These are phyloP conservation scores for Yamadazyma pseudoaaseri DNA, from an alignment of 1,139 yeast genomes.

Conservation along the genomic window DNA sequence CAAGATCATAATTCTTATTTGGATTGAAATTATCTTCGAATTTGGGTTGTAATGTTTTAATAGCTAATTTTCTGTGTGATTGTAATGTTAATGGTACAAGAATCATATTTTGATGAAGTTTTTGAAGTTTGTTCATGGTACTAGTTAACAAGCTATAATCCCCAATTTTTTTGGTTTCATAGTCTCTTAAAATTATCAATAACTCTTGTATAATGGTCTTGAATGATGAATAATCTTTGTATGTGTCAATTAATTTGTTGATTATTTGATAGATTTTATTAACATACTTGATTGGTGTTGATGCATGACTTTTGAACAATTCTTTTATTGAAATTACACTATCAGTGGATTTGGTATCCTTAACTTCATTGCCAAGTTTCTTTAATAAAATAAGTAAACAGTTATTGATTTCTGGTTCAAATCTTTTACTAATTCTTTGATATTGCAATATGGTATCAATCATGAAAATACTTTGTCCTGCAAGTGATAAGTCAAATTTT, in stretches of 20 bases:
- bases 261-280: conserved; percentile 24
- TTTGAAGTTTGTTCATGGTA: conserved; percentile 48
- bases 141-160: conserved; percentile 2
- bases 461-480: conserved; percentile 54
- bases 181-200: conserved; percentile 8
- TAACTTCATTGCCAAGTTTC: not conserved
- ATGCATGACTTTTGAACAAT: conserved; percentile 16
- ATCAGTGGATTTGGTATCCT: conserved; percentile 2
- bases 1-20: conserved; percentile 87
- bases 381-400: conserved; percentile 20
- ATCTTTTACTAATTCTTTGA: conserved; percentile 78
- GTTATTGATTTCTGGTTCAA: conserved; percentile 71
- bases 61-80: conserved; percentile 80
- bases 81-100: conserved; percentile 84
- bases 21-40: conserved; percentile 96
- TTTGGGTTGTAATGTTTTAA: conserved; percentile 84
- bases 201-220: conserved; percentile 51
- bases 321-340: conserved; percentile 16
- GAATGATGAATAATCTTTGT: conserved; percentile 68
- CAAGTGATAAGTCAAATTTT: conserved; percentile 18
- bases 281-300: conserved; percentile 29
- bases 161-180: conserved; percentile 7
- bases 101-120: conserved; percentile 33
- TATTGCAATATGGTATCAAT: conserved; percentile 65
- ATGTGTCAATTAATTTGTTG: conserved; percentile 37